A percentile compares a stretch with the other conserved stretches of the same genome.
Evolutionary conservation across 2,329 filamentous ascomycete genomes (phyloP).

Genomic region (Neoarthrinium moseri): DNA sequence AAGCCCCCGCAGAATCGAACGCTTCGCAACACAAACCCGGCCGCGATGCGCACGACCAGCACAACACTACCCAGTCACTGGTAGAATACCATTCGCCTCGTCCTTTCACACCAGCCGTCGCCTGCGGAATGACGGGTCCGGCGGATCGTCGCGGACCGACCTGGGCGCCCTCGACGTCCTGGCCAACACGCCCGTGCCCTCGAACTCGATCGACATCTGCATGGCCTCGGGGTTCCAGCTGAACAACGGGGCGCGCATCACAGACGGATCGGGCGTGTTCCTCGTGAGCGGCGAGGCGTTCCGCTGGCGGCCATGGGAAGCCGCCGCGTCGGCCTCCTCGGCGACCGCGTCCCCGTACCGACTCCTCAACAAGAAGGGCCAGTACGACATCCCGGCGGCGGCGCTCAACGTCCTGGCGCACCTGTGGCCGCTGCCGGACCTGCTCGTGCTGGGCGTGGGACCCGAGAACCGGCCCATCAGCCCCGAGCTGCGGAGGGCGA

Average conservation of each 20-base stretch:
- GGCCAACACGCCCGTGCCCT: conserved; percentile 69
- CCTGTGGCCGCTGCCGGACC: conserved; percentile 86
- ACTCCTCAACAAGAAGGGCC: conserved; percentile 73
- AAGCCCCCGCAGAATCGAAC: no score
- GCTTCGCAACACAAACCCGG: no score
- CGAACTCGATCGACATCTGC: conserved; percentile 82
- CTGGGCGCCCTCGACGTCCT: conserved; percentile 79
- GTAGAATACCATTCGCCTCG: background rate
- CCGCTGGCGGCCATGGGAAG: conserved; percentile 76
- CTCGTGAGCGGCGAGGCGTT: conserved; percentile 88
- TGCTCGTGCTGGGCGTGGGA: conserved; percentile 87
- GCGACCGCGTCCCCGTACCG: conserved; percentile 15
- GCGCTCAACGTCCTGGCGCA: conserved; percentile 75
- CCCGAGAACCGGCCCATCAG: conserved; percentile 73
- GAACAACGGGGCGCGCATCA: conserved; percentile 74
- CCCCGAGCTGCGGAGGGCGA: conserved; percentile 67
- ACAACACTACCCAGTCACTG: no score
- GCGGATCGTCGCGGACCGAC: conserved; percentile 49
- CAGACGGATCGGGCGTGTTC: conserved; percentile 69
- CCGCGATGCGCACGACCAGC: no score
- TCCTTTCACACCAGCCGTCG: conserved; percentile 3
- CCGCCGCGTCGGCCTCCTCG: conserved; percentile 33
- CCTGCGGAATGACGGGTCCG: background rate
- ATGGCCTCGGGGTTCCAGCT: conserved; percentile 81
- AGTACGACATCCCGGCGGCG: conserved; percentile 72